Base-by-base conservation (phyloP, 305 asterid genomes). In the Fraxinus albicans region DNA sequence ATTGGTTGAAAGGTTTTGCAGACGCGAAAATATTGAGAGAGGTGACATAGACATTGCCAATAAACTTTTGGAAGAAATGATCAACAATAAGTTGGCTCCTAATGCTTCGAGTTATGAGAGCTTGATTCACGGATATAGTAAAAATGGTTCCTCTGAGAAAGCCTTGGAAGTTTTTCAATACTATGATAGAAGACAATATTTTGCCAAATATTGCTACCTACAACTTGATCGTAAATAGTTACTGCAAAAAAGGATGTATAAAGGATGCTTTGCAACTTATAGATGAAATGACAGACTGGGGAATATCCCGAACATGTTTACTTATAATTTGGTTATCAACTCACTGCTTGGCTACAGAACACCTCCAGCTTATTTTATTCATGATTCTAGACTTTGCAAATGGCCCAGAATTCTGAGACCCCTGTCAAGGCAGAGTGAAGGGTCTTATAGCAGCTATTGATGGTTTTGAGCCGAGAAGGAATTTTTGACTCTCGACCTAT, bases 1-100 rank as follows among this genome's bases (percentile, higher is more conserved):
- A 85, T 83, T 93, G 83, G 86, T 92, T 38, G 90, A 90, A 67
- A 93, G 94, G 35, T 86, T 88, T 76, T 86, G 89, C 38, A 85
- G 87, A 84, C 65, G 76, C 67, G 90, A 90, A 47, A 44, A 86
- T 19, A 67, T 87, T 75, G 86, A 85, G 73, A 55, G 69, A 82
- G 93, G 91, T n/a, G 84, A 88, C 79, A 80, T 87, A 86, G 87
- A 86, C 72, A 73, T 82, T 4, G 90, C 91, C 44, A 81, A 33
- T 72, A 63, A 65, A 60, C 84, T 90, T 60, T 42, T 90, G 10
- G 86, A 85, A 84, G 88, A 88, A 86, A 88, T 90, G 90, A 77
- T 81, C 58, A 72, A 23, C 25, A 85, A 86, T 79, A 79, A 83
- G 53, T 77, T 90, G 73, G 73, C 80, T 84, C 89, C 90, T 21